These are phyloP conservation scores for Selenicereus undatus DNA, from an alignment of 148 eudicot genomes.

Conservation along the genomic window DNA sequence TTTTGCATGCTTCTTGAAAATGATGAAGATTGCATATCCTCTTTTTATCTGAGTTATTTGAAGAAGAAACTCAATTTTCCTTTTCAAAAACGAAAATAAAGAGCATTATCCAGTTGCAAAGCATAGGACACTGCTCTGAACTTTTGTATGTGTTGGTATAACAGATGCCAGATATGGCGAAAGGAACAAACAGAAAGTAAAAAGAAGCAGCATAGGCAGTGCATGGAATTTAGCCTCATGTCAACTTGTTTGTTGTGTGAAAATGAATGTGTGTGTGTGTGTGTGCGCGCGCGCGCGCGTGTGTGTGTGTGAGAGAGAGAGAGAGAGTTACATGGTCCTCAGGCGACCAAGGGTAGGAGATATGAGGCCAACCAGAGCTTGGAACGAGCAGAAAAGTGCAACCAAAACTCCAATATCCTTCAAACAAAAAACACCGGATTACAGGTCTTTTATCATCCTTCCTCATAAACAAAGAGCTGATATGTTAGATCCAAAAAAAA, in stretches of 20 bases:
- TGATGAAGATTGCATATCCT: too few relatives aligned
- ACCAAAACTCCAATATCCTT: constrained; percentile 86
- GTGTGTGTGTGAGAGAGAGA: neutral
- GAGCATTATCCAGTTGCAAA: too few relatives aligned
- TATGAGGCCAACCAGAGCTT: constrained; percentile 64
- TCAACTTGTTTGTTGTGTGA: neutral
- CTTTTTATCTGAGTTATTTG: too few relatives aligned
- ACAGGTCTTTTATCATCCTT: neutral
- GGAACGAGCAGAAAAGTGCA: constrained; percentile 68
- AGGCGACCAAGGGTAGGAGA: constrained; percentile 85
- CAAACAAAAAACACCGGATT: constrained; percentile 12
- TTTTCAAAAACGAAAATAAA: too few relatives aligned
- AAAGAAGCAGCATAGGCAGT: neutral
- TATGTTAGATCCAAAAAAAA: constrained; percentile 3
- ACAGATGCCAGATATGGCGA: neutral
- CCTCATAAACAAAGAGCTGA: neutral
- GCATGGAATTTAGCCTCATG: too few relatives aligned
- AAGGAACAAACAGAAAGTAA: too few relatives aligned
- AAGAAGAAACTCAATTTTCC: too few relatives aligned
- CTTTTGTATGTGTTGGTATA: neutral
- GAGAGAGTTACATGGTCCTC: constrained; percentile 61
- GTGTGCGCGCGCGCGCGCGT: neutral
- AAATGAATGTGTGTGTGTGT: neutral
- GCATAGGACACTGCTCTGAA: neutral
- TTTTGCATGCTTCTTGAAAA: too few relatives aligned